Conservation (phyloP, 2,329 filamentous ascomycete species). For the Pochonia chlamydosporia region DNA sequence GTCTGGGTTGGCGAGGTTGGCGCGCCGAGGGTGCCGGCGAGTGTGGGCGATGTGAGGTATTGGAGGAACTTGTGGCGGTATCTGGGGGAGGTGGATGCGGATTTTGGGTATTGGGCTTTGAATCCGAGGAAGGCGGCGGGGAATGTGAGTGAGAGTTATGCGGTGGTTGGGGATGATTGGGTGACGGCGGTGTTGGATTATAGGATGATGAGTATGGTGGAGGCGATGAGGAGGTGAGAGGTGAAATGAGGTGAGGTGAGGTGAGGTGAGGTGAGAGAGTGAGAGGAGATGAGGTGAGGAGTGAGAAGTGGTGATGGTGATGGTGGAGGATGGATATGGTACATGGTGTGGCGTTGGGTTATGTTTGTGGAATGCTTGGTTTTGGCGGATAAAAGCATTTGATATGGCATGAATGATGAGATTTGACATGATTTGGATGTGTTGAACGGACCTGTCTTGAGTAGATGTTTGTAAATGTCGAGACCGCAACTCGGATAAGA, state of each 20-base stretch:
- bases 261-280: neutral
- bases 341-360: no score
- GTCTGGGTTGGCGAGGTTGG: slow-evolving; percentile 68
- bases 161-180: slow-evolving; percentile 59
- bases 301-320: no score
- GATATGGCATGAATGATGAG: no score
- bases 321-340: no score
- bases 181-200: slow-evolving; percentile 56
- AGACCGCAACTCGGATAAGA: no score
- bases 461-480: no score
- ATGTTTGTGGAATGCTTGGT: no score
- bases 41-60: slow-evolving; percentile 54
- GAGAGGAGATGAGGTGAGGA: no score
- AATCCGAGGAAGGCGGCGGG: slow-evolving; percentile 59
- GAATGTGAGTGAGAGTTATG: slow-evolving; percentile 54
- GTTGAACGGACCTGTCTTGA: no score
- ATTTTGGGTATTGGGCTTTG: slow-evolving; percentile 66
- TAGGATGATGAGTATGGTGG: slow-evolving; percentile 54
- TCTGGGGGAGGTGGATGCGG: slow-evolving; percentile 51
- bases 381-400: no score
- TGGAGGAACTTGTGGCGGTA: slow-evolving; percentile 59
- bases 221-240: slow-evolving; percentile 36
- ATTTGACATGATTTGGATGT: no score
- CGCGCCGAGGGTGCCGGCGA: slow-evolving; percentile 43
- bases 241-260: neutral